Evolutionary conservation across 257 asterid species (phyloP).

Genomic region (Forsythia suspensa): DNA sequence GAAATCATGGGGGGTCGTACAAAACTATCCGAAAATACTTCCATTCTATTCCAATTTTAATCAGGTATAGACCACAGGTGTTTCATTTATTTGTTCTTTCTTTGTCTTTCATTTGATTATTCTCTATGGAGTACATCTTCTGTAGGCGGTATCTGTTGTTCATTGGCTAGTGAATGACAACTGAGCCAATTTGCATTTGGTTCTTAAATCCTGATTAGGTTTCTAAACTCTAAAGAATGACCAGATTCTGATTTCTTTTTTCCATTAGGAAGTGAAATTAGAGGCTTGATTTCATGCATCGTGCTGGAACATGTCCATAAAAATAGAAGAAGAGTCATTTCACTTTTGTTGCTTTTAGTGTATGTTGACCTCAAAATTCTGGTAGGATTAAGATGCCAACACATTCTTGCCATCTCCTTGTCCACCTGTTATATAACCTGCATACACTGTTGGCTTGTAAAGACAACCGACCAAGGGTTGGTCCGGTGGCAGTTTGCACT

Average conservation of each 20-base stretch:
- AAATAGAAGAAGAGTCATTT: constrained; percentile 1
- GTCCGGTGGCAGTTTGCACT: too few relatives aligned
- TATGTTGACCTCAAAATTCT: too few relatives aligned
- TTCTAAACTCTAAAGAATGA: too few relatives aligned
- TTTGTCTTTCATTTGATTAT: constrained; percentile 9
- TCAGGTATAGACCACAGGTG: constrained; percentile 48
- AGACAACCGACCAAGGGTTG: too few relatives aligned
- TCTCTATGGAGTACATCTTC: neutral
- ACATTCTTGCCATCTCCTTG: too few relatives aligned
- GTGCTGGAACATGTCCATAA: neutral
- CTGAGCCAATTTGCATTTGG: neutral
- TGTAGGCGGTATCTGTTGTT: neutral
- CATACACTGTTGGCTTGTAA: too few relatives aligned
- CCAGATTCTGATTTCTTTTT: neutral
- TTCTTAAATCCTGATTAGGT: neutral
- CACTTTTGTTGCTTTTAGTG: neutral
- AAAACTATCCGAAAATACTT: constrained; percentile 66
- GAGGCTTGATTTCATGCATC: constrained; percentile 4
- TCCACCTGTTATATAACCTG: too few relatives aligned
- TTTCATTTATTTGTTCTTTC: neutral
- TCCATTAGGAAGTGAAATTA: neutral
- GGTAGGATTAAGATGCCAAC: too few relatives aligned
- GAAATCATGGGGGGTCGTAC: constrained; percentile 79
- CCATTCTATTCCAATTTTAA: constrained; percentile 92
- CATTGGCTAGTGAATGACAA: neutral